Evolutionary conservation across 441 rosid species (phyloP), one percentile per base, ranked within the genome.

Genomic region (Bocquillonia castaneifolia): DNA sequence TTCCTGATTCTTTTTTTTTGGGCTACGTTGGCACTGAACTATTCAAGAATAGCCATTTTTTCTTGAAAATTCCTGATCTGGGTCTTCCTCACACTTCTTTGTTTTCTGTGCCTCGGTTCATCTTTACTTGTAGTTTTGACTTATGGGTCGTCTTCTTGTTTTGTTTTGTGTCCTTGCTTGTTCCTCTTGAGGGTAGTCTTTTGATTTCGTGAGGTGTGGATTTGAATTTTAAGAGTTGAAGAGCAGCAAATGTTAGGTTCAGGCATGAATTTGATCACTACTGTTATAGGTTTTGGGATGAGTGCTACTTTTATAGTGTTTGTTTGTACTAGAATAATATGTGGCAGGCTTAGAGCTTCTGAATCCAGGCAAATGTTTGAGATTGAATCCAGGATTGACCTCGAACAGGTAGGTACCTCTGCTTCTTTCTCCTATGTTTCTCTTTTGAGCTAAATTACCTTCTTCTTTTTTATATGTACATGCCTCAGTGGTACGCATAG

Each of bases 231-330:
- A 17, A 25, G 10, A 47, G 68, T 22, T 9, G n/a, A 32, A 50
- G 56, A 22, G 29, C 26, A 34, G 58, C 63, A 69, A 74, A 83
- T 83, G 86, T 48, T 83, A 47, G 85, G 74, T 72, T 69, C 85
- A 18, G 77, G 75, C 22, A 74, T 80, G 84, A 86, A 81, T 77
- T 73, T 79, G 80, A 77, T 84, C 20, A 82, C 94, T 10, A 82
- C 85, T 5, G 44, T 83, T 5, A 83, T 88, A 59, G 94, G 86
- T 50, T 88, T 88, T 74, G 89, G 76, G 50, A 79, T 82, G 87
- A 86, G 88, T 73, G 86, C 83, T 6, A 64, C 86, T 59, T 86
- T 88, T 69, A 83, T 86, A 6, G 80, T 82, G 72, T 88, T 84
- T 42, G 79, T 88, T 34, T 88, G 89, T 64, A 71, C 84, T 20